Percentiles rank a stretch among this genome's conserved stretches.
Conservation (phyloP, 164 flowering plant genomes). For the Berberis thunbergii region DNA sequence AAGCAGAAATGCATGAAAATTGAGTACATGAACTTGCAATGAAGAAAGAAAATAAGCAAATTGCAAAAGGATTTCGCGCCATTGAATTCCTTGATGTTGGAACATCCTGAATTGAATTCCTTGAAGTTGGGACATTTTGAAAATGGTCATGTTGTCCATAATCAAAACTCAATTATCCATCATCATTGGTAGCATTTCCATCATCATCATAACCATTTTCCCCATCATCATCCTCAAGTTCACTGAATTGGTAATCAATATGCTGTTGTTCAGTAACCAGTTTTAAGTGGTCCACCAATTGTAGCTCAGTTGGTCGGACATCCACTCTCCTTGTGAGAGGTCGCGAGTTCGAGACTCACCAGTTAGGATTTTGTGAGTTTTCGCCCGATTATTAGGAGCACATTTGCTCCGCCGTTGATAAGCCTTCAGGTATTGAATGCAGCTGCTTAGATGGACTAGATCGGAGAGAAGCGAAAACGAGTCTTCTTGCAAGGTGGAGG, state of each 20-base stretch:
- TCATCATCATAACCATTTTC: constrained; percentile 34
- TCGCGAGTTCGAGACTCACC: too few species aligned
- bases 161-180: constrained; percentile 74
- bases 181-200: constrained; percentile 29
- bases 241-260: constrained; percentile 76
- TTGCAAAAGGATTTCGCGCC: background rate
- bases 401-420: too few species aligned
- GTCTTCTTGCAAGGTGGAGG: too few species aligned
- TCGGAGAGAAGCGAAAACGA: too few species aligned
- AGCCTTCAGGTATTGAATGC: too few species aligned
- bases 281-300: too few species aligned
- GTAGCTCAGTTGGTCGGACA: too few species aligned
- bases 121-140: constrained; percentile 28
- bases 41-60: background rate
- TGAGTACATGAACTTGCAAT: background rate
- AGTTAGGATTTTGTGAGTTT: too few species aligned
- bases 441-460: too few species aligned
- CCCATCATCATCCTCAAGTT: constrained; percentile 57
- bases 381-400: too few species aligned
- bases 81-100: too few species aligned
- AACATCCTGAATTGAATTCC: constrained; percentile 50
- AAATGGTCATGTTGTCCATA: constrained; percentile 41
- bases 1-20: background rate
- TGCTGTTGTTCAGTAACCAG: constrained; percentile 55
- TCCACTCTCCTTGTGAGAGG: too few species aligned